Percentiles rank a stretch among this genome's conserved stretches.
Evolutionary conservation across 2,329 filamentous ascomycete genomes (phyloP).

Genomic region (Claviceps lovelessii): DNA sequence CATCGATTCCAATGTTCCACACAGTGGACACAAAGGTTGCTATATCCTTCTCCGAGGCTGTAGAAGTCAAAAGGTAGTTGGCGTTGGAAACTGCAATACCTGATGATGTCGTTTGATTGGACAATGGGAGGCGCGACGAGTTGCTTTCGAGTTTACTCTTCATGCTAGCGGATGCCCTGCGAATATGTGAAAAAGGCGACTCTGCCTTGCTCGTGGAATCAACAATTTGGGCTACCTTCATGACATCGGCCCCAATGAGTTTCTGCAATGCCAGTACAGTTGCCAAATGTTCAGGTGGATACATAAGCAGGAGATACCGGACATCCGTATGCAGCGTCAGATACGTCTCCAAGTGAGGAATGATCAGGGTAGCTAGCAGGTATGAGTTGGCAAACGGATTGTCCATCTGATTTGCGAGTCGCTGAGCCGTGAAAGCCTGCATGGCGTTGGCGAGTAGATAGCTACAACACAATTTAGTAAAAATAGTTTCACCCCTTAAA

Average conservation of each 20-base stretch:
- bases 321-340: slow-evolving; percentile 37
- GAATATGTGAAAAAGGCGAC: slow-evolving; percentile 25
- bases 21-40: slow-evolving; percentile 38
- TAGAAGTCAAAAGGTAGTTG: slow-evolving; percentile 42
- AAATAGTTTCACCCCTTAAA: background rate
- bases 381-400: slow-evolving; percentile 41
- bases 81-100: slow-evolving; percentile 32
- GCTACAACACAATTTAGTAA: slow-evolving; percentile 18
- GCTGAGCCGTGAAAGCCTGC: slow-evolving; percentile 41
- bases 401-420: slow-evolving; percentile 33
- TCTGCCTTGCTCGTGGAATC: slow-evolving; percentile 26
- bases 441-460: slow-evolving; percentile 47
- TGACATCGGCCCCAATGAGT: slow-evolving; percentile 38
- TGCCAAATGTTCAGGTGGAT: slow-evolving; percentile 39
- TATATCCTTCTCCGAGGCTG: slow-evolving; percentile 39
- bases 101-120: slow-evolving; percentile 13
- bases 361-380: slow-evolving; percentile 41
- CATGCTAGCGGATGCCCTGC: slow-evolving; percentile 20
- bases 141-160: slow-evolving; percentile 12
- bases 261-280: slow-evolving; percentile 44
- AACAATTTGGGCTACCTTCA: slow-evolving; percentile 46
- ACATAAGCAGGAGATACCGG: slow-evolving; percentile 45
- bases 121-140: slow-evolving; percentile 10
- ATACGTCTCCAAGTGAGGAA: slow-evolving; percentile 47
- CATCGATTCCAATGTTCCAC: slow-evolving; percentile 25